A percentile compares a stretch with the other conserved stretches of the same genome.
Evolutionary conservation across 164 flowering plant species (phyloP).

Genomic region (Taxillus chinensis): DNA sequence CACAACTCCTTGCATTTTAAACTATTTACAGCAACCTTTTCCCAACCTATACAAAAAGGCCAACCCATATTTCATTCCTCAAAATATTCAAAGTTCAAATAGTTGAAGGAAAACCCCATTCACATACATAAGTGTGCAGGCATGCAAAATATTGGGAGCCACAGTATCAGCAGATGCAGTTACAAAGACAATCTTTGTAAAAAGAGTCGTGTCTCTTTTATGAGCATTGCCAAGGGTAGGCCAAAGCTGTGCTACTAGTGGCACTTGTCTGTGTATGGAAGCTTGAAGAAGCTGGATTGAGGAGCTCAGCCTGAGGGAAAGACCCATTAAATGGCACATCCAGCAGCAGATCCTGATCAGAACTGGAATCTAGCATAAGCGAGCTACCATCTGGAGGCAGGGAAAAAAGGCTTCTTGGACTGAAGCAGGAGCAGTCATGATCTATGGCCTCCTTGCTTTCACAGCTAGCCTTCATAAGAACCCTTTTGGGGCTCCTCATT

Average conservation of each 20-base stretch:
- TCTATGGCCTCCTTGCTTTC: constrained; percentile 36
- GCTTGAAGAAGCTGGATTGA: constrained; percentile 31
- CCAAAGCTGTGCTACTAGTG: constrained; percentile 39
- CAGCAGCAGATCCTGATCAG: constrained; percentile 75
- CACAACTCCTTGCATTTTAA: constrained; percentile 13
- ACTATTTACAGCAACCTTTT: constrained; percentile 33
- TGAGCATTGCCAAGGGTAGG: constrained; percentile 25
- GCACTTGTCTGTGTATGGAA: constrained; percentile 38
- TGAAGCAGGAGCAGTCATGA: constrained; percentile 42
- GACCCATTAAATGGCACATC: constrained; percentile 66
- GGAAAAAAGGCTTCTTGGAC: constrained; percentile 60
- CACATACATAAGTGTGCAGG: constrained; percentile 15
- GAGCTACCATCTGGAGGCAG: constrained; percentile 50
- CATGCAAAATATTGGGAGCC: too few relatives aligned
- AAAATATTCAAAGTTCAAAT: constrained; percentile 20
- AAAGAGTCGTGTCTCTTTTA: neutral
- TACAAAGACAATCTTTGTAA: constrained; percentile 2
- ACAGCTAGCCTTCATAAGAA: constrained; percentile 21
- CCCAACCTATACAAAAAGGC: constrained; percentile 43
- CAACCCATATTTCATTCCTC: constrained; percentile 15
- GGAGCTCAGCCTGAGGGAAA: constrained; percentile 86
- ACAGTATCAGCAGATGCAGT: constrained; percentile 11
- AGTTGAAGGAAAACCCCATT: constrained; percentile 17
- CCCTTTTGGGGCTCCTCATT: constrained; percentile 46
- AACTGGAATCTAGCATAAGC: constrained; percentile 45